Evolutionary conservation across 345 rosid genomes (phyloP), one percentile per base, ranked within the genome.

Genomic region (Limnanthes douglasii): DNA sequence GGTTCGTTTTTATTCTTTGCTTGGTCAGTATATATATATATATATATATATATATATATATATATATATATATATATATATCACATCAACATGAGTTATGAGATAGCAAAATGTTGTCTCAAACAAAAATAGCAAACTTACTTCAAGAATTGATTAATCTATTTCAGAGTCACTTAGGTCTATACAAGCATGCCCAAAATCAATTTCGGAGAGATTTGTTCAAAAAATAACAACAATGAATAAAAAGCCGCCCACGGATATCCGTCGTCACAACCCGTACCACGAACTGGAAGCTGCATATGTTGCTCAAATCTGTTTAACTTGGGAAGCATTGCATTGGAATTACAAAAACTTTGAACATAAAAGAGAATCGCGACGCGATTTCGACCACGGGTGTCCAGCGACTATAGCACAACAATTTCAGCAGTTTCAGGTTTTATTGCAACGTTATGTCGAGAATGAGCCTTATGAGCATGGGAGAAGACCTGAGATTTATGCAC

Each of bases 301-400:
- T 43, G 93, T 78, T 21, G 96, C 99, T 41, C 93, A 81, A 28
- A 73, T 85, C 13, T 92, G 96, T 70, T 50, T 75, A 56, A 75
- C 99, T 17, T 85, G 94, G 99, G 99, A 85, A 59, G 96, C 99
- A 20, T 66, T 92, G 15, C 85, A 76, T 40, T 92, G 86, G 86
- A 92, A 81, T 60, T 85, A 84, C 81, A 92, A 57, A 42, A 78
- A 64, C 59, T 85, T 92, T 38, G 74, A 69, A 34, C 62, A 58
- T 1, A 92, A 78, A 49, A 65, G 73, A 54, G 66, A 55, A 17
- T 18, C 72, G 13, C 53, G 60, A 5, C 44, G 43, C 20, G 72
- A 67, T 20, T 56, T 50, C 7, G 94, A 85, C 46, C 55, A 56
- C 0, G 96, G 92, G 11, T 85, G 94, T 56, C 93, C 93, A 0